Evolutionary conservation across 495 filamentous ascomycete genomes (phyloP).

Genomic region (Hypoxylon rickii): DNA sequence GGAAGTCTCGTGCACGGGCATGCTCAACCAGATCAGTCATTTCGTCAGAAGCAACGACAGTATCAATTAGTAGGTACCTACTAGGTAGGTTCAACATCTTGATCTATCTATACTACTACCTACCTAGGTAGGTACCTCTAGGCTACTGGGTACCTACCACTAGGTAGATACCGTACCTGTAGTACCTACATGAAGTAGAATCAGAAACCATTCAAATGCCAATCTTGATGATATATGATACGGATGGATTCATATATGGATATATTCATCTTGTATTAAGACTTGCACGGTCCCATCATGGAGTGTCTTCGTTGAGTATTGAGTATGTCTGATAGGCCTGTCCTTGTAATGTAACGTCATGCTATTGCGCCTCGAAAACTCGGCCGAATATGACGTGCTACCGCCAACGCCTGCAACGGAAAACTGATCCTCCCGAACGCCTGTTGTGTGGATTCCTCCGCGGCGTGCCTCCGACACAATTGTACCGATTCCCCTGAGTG

Average conservation of each 20-base stretch:
- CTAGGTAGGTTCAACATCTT: neutral
- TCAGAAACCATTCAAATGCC: too few relatives aligned
- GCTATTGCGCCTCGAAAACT: constrained; percentile 26
- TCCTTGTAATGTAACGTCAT: constrained; percentile 21
- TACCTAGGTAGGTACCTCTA: neutral
- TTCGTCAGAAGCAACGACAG: too few relatives aligned
- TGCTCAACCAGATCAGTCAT: too few relatives aligned
- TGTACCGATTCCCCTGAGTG: constrained; percentile 1
- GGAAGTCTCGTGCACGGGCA: too few relatives aligned
- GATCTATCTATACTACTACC: neutral
- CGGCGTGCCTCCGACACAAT: constrained; percentile 5
- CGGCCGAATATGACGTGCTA: constrained; percentile 22
- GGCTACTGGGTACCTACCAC: neutral
- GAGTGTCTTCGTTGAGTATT: constrained; percentile 12
- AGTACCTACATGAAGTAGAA: neutral
- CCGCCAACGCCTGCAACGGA: constrained; percentile 25
- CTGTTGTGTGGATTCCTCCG: constrained; percentile 9
- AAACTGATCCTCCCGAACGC: constrained; percentile 26
- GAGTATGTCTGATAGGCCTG: constrained; percentile 15
- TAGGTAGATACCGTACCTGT: neutral
- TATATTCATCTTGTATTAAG: constrained; percentile 25
- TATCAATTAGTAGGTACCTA: neutral
- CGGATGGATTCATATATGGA: neutral
- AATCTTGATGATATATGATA: too few relatives aligned
- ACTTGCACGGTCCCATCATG: constrained; percentile 6